A percentile compares a stretch with the other conserved stretches of the same genome.
phyloP scores from a whole-genome alignment of 345 rosid species.

The Raphanus sativus region DNA sequence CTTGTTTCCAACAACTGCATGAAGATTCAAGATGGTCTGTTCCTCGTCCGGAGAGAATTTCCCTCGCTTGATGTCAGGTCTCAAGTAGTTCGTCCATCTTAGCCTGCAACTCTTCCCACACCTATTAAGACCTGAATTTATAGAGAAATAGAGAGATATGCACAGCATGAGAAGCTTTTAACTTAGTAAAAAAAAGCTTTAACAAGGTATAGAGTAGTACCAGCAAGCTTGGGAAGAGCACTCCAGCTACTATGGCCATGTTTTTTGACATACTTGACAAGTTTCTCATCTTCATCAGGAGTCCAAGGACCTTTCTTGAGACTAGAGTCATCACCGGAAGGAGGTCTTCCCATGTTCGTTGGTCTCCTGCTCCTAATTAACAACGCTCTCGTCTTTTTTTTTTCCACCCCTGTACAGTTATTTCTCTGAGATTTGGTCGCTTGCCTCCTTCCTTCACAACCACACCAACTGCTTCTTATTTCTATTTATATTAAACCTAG shows the following conservation, averaged over 20 bases:
- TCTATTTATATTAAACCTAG: slow-evolving; percentile 56
- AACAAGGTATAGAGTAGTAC: slow-evolving; percentile 26
- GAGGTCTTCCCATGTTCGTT: slow-evolving; percentile 60
- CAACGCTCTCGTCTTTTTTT: too few relatives aligned
- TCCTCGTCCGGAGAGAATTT: slow-evolving; percentile 78
- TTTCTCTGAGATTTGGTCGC: slow-evolving; percentile 34
- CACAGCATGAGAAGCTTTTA: not conserved
- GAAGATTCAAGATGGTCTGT: slow-evolving; percentile 73
- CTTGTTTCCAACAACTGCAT: slow-evolving; percentile 83
- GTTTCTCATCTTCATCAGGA: slow-evolving; percentile 77
- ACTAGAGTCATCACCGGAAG: slow-evolving; percentile 60
- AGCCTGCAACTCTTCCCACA: slow-evolving; percentile 87
- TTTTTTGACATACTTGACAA: slow-evolving; percentile 54
- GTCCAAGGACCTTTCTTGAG: slow-evolving; percentile 93
- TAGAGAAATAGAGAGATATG: not conserved
- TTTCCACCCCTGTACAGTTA: not conserved
- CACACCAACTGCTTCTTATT: slow-evolving; percentile 47
- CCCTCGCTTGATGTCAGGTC: slow-evolving; percentile 86
- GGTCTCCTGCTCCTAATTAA: not conserved
- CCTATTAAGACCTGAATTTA: slow-evolving; percentile 60
- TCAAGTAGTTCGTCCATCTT: slow-evolving; percentile 80
- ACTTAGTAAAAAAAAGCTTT: not conserved
- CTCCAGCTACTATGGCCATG: slow-evolving; percentile 95
- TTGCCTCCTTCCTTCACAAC: slow-evolving; percentile 59
- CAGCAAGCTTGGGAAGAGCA: slow-evolving; percentile 84